These are phyloP conservation scores for Boletus coccyginus DNA, from an alignment of 768 basidiomycete species.

Conservation along the genomic window DNA sequence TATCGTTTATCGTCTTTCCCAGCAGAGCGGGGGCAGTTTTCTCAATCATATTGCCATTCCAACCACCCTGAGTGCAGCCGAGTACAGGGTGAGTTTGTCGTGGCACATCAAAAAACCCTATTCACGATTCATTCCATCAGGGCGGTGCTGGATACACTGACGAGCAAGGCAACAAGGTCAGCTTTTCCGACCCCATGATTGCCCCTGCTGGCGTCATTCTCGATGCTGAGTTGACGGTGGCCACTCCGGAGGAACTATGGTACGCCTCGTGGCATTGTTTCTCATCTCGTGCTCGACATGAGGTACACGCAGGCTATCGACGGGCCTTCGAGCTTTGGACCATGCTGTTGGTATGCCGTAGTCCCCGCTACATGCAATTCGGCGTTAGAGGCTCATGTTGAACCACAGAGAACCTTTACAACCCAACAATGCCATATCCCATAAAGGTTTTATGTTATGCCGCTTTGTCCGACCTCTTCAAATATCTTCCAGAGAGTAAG, in stretches of 20 bases:
- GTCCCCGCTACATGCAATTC: not conserved
- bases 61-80: constrained; percentile 78
- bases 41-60: constrained; percentile 75
- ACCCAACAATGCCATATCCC: constrained; percentile 52
- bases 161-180: constrained; percentile 63
- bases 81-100: constrained; percentile 54
- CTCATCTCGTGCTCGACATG: constrained; percentile 8
- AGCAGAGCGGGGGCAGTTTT: constrained; percentile 51
- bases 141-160: constrained; percentile 68
- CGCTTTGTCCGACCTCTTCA: constrained; percentile 70
- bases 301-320: constrained; percentile 57
- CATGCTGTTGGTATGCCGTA: constrained; percentile 65
- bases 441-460: constrained; percentile 63
- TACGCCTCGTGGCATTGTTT: constrained; percentile 25
- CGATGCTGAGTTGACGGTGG: constrained; percentile 70
- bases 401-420: constrained; percentile 53
- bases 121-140: constrained; percentile 32
- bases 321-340: constrained; percentile 75
- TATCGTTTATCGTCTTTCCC: constrained; percentile 60
- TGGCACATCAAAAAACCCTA: not conserved
- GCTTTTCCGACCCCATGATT: constrained; percentile 51
- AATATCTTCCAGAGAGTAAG: constrained; percentile 65
- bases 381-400: not conserved
- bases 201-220: constrained; percentile 73
- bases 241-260: constrained; percentile 77